Evolutionary conservation across 106 monocot genomes (phyloP).

Genomic region (Dendrobium chrysotoxum): DNA sequence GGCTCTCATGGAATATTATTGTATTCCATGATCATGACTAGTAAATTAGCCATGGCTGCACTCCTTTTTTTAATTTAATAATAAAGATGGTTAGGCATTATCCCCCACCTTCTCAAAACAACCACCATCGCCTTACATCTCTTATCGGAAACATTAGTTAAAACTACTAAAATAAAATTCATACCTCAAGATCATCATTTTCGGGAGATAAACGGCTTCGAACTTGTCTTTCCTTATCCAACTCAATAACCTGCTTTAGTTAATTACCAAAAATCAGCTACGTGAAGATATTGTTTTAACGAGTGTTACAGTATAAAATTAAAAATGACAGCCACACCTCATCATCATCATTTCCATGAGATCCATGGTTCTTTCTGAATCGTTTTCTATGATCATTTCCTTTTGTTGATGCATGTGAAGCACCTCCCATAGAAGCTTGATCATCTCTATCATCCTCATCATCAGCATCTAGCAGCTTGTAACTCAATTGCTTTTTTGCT

Average conservation of each 20-base stretch:
- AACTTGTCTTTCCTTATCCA: conserved; percentile 18
- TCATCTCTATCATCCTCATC: conserved; percentile 42
- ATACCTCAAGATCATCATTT: conserved; percentile 11
- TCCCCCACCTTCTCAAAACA: too few relatives aligned
- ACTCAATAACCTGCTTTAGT: not conserved
- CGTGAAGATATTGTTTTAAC: conserved; percentile 6
- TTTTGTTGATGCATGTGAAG: conserved; percentile 24
- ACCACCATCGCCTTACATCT: too few relatives aligned
- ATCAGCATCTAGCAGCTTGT: conserved; percentile 68
- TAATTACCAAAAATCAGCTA: conserved; percentile 29
- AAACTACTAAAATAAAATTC: not conserved
- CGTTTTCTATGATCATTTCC: conserved; percentile 23
- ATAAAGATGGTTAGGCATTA: too few relatives aligned
- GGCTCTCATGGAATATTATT: too few relatives aligned
- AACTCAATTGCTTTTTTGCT: conserved; percentile 67
- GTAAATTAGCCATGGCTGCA: too few relatives aligned
- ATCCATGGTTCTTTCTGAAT: conserved; percentile 62
- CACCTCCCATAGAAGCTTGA: not conserved
- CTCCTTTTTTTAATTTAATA: too few relatives aligned
- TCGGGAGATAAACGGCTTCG: conserved; percentile 5
- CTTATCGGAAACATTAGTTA: too few relatives aligned
- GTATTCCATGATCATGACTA: too few relatives aligned
- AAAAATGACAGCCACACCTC: conserved; percentile 30
- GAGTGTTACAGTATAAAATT: not conserved
- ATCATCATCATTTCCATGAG: conserved; percentile 49